A percentile compares a stretch with the other conserved stretches of the same genome.
Evolutionary conservation across 352 stramenopile genomes (phyloP).

Genomic region (Blastocystis sp.): DNA sequence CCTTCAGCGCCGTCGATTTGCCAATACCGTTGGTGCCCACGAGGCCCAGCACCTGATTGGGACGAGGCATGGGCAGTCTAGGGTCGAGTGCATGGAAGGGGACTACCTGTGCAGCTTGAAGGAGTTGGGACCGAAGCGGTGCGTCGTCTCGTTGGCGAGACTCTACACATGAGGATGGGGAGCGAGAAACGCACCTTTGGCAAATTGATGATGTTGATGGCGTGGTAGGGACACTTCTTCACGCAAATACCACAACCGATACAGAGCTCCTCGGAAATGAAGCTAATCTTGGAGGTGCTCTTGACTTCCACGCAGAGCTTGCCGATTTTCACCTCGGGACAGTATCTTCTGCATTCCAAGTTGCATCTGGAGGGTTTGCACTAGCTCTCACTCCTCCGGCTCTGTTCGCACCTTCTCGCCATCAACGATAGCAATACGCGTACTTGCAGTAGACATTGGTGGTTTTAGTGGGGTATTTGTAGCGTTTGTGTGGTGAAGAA

Average conservation of each 20-base stretch:
- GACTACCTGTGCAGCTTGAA: constrained; percentile 94
- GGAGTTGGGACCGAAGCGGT: constrained; percentile 97
- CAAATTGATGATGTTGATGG: constrained; percentile 99
- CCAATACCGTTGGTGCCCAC: constrained; percentile 99
- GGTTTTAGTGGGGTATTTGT: neutral
- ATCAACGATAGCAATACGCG: constrained; percentile 95
- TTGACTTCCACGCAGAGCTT: constrained; percentile 98
- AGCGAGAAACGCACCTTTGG: constrained; percentile 79
- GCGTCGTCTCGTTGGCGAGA: constrained; percentile 95
- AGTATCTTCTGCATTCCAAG: constrained; percentile 98
- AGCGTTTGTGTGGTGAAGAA: neutral
- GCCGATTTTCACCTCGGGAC: constrained; percentile 94
- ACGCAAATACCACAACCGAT: constrained; percentile 99
- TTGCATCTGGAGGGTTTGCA: constrained; percentile 98
- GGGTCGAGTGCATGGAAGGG: neutral
- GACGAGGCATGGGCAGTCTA: constrained; percentile 92
- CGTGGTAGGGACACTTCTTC: constrained; percentile 99
- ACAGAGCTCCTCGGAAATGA: constrained; percentile 97
- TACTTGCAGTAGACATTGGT: constrained; percentile 59
- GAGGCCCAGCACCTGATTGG: constrained; percentile 93
- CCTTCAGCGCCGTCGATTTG: constrained; percentile 97
- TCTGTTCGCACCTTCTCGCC: constrained; percentile 79
- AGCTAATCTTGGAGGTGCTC: constrained; percentile 91
- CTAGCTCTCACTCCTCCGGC: constrained; percentile 70
- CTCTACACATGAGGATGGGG: constrained; percentile 74